phyloP scores from a whole-genome alignment of 2,329 filamentous ascomycete species.

The Dactylella cylindrospora region DNA sequence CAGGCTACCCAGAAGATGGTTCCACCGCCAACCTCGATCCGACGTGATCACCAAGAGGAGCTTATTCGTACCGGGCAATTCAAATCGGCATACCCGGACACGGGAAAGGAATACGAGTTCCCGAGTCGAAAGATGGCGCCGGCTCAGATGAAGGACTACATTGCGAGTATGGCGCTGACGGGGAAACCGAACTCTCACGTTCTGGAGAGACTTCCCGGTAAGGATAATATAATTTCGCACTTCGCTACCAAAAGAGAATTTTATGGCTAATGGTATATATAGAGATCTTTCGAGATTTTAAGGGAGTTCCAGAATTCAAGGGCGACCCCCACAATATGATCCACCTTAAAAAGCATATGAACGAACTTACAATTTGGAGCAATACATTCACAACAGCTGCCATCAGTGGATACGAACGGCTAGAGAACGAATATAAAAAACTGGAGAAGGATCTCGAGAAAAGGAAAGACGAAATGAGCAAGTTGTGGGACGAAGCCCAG shows the following conservation, averaged over 20 bases:
- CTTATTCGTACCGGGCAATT: too few species aligned
- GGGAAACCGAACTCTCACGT: constrained; percentile 9
- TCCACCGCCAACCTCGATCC: too few species aligned
- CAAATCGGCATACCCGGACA: too few species aligned
- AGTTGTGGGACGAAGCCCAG: too few species aligned
- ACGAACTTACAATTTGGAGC: constrained; percentile 7
- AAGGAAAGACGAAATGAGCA: too few species aligned
- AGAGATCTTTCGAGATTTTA: constrained; percentile 6
- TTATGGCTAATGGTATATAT: background rate
- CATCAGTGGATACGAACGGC: background rate
- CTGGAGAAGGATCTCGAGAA: too few species aligned
- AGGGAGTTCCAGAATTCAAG: constrained; percentile 1
- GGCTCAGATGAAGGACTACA: constrained; percentile 2
- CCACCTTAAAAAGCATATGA: constrained; percentile 2
- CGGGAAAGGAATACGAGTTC: too few species aligned
- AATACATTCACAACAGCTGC: constrained; percentile 8
- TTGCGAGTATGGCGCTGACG: constrained; percentile 11
- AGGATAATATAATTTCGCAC: background rate
- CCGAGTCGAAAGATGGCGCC: too few species aligned
- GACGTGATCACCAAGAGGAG: too few species aligned
- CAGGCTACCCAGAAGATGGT: too few species aligned
- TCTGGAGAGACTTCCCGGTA: constrained; percentile 13
- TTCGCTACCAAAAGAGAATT: background rate
- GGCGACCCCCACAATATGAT: background rate
- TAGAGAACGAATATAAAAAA: background rate